Percentiles rank a stretch among this genome's conserved stretches.
These are phyloP conservation scores for Botrytis byssoidea DNA, from an alignment of 2,329 filamentous ascomycete genomes.

Conservation along the genomic window DNA sequence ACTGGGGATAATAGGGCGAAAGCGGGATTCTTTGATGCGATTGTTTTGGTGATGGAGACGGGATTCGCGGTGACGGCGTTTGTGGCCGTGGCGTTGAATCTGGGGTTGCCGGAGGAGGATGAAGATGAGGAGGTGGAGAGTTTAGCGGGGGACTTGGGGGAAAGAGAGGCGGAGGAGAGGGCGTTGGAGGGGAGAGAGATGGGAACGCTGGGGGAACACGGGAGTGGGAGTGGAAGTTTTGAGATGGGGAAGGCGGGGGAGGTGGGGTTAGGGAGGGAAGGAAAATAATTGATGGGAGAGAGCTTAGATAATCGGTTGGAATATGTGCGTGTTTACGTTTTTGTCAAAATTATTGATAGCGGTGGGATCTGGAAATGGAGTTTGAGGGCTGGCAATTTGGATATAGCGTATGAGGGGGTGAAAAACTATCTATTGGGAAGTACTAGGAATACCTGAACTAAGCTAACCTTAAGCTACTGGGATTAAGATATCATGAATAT, in stretches of 20 bases:
- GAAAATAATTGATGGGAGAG: neutral
- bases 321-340: neutral
- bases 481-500: neutral
- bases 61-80: slow-evolving; percentile 75
- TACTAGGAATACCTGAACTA: neutral
- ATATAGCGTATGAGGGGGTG: neutral
- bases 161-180: slow-evolving; percentile 19
- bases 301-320: neutral
- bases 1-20: slow-evolving; percentile 64
- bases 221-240: slow-evolving; percentile 1
- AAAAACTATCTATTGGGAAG: neutral
- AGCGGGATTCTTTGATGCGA: slow-evolving; percentile 72
- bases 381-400: neutral
- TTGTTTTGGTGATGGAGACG: slow-evolving; percentile 70
- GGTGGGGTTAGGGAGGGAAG: neutral
- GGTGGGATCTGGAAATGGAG: neutral
- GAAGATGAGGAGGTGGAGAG: slow-evolving; percentile 54
- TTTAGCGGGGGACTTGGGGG: slow-evolving; percentile 32
- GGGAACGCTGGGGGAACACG: neutral
- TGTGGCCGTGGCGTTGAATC: slow-evolving; percentile 58
- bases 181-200: neutral
- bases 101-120: slow-evolving; percentile 71
- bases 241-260: neutral
- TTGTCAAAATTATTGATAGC: neutral
- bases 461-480: neutral